A percentile compares a stretch with the other conserved stretches of the same genome.
phyloP scores from a whole-genome alignment of 148 eudicot genomes.

The Persicaria tinctoria region DNA sequence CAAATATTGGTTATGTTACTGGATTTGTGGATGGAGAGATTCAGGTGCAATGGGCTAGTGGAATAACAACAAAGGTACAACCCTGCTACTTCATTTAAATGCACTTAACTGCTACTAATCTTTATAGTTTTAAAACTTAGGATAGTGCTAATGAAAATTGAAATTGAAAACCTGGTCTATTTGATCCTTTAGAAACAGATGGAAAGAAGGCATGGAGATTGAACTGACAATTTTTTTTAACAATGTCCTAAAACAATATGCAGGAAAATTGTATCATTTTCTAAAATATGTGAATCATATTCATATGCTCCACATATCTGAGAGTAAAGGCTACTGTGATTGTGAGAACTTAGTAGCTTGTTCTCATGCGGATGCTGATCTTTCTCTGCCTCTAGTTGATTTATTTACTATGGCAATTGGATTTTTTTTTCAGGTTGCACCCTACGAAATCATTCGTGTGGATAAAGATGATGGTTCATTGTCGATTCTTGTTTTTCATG shows the following conservation, averaged over 20 bases:
- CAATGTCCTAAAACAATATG: too few species aligned
- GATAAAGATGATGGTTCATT: slow-evolving; percentile 57
- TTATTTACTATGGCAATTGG: not conserved
- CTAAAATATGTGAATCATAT: too few species aligned
- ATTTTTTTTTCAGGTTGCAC: slow-evolving; percentile 47
- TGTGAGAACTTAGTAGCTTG: not conserved
- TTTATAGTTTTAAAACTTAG: not conserved
- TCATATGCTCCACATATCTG: too few species aligned
- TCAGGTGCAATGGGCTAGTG: slow-evolving; percentile 84
- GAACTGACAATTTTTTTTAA: too few species aligned
- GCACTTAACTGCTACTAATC: not conserved
- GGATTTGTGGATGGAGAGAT: slow-evolving; percentile 46
- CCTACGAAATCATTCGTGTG: slow-evolving; percentile 51
- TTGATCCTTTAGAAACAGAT: too few species aligned
- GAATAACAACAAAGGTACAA: slow-evolving; percentile 50
- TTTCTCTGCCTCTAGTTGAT: not conserved
- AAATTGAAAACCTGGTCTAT: too few species aligned
- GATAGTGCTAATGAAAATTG: not conserved
- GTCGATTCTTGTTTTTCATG: slow-evolving; percentile 25
- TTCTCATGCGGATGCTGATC: not conserved
- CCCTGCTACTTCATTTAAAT: not conserved
- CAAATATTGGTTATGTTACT: slow-evolving; percentile 61
- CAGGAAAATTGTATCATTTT: too few species aligned
- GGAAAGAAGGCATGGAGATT: too few species aligned
- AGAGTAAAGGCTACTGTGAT: not conserved